Base-by-base conservation (phyloP, 2,329 filamentous ascomycete species). In the Didymella keratinophila region DNA sequence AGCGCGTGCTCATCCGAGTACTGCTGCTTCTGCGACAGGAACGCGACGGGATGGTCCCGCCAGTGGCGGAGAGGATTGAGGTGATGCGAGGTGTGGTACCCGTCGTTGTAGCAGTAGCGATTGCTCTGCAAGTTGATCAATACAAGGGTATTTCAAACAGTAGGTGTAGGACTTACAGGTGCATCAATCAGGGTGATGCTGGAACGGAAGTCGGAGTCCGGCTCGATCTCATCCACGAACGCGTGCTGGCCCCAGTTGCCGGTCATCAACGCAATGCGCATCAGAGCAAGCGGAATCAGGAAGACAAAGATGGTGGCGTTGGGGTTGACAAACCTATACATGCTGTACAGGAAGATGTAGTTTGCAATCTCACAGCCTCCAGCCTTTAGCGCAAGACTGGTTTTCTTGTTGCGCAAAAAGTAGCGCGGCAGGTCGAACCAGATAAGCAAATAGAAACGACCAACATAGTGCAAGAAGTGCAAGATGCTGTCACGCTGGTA, bases 181-280 rank as follows among this genome's bases (percentile, higher is more conserved):
- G 93, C 89, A 69, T 94, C 91, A 53, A 94, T 87, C 23, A 94
- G 73, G 0, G 91, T 93, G 64, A 93, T 90, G 73, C 90, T 93
- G 0, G 89, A 92, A 34, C 90, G 83, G 68, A 88, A 93, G 71
- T 94, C 90, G 0, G 89, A 93, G 68, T 91, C 85, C 0, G 91
- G 91, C 65, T 92, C 87, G 12, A 86, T 79, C 20, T 88, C 85
- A 67, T 94, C 90, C 7, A 94, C 90, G 63, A 94, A 88, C 1
- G 90, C 90, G 72, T 94, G 91, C 72, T 94, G 91, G 3, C 89
- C 91, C 89, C 90, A 94, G 71, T 94, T 94, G 1, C 91, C 91
- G 8, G 91, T 82, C 91, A 93, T 94, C 62, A 94, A 75, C 0
- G 87, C 90, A 18, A 91, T 66, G 0, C 91, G 83, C 76, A 93